phyloP scores from a whole-genome alignment of 371 early-diverging fungal genomes.

The Zopfochytrium polystomum region DNA sequence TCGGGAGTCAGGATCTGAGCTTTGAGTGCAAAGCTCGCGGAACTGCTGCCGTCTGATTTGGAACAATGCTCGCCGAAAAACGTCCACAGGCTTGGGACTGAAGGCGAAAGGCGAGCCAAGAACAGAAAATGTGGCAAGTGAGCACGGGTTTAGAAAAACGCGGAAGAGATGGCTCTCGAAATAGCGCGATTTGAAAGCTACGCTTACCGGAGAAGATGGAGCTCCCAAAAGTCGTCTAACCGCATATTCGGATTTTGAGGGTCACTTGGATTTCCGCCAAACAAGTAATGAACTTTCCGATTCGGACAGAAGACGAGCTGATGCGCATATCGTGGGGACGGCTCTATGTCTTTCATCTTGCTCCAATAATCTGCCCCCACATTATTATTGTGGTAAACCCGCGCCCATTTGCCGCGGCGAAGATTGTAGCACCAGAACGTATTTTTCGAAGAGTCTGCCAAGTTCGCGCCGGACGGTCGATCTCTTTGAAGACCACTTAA shows the following conservation, averaged over 20 bases:
- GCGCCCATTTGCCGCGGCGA: conserved; percentile 65
- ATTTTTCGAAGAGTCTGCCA: conserved; percentile 61
- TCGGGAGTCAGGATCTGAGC: too few species aligned
- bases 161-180: too few species aligned
- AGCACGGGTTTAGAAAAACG: too few species aligned
- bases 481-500: conserved; percentile 65
- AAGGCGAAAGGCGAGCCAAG: too few species aligned
- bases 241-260: conserved; percentile 51
- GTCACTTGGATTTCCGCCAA: conserved; percentile 88
- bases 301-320: conserved; percentile 73
- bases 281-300: conserved; percentile 67
- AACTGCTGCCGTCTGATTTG: conserved; percentile 67
- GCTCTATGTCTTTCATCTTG: conserved; percentile 55
- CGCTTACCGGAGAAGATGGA: conserved; percentile 62
- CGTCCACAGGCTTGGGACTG: conserved; percentile 60
- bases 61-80: conserved; percentile 61
- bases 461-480: conserved; percentile 48
- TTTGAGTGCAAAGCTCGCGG: conserved; percentile 59
- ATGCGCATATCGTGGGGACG: conserved; percentile 82
- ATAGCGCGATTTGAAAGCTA: background rate
- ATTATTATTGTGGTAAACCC: conserved; percentile 69
- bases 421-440: conserved; percentile 73
- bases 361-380: conserved; percentile 46
- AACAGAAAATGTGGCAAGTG: too few species aligned
- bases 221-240: conserved; percentile 84